A percentile compares a stretch with the other conserved stretches of the same genome.
phyloP scores from a whole-genome alignment of 1,139 yeast species.

The Kazachstania sp. region DNA sequence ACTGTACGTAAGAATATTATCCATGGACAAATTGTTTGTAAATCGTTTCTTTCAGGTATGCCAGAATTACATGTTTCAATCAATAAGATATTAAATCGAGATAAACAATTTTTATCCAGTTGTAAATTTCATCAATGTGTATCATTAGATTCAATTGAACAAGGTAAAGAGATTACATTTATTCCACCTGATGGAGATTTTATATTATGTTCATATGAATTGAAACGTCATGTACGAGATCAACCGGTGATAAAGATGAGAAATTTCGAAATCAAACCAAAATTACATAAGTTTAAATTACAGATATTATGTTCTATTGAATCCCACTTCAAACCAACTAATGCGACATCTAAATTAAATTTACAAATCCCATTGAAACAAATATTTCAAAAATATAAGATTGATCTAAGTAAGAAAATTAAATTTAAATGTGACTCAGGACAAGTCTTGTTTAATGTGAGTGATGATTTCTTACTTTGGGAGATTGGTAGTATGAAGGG shows the following conservation, averaged over 20 bases:
- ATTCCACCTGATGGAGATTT: constrained; percentile 78
- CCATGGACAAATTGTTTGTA: constrained; percentile 55
- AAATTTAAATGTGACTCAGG: constrained; percentile 63
- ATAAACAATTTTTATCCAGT: constrained; percentile 36
- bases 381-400: constrained; percentile 33
- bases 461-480: constrained; percentile 56
- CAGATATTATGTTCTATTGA: constrained; percentile 31
- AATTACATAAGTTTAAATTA: constrained; percentile 21
- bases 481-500: constrained; percentile 42
- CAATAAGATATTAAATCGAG: constrained; percentile 47
- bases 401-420: constrained; percentile 43
- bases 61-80: constrained; percentile 61
- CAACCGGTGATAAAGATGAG: constrained; percentile 32
- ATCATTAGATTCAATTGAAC: constrained; percentile 47
- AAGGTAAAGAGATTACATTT: constrained; percentile 43
- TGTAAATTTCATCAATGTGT: constrained; percentile 77
- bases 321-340: constrained; percentile 59
- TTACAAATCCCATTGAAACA: constrained; percentile 48
- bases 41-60: constrained; percentile 70
- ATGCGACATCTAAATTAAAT: constrained; percentile 50
- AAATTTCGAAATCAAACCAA: constrained; percentile 23
- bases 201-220: constrained; percentile 43
- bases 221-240: constrained; percentile 34
- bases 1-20: constrained; percentile 55
- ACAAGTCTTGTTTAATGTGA: constrained; percentile 56